Conservation (phyloP, 2,329 filamentous ascomycete genomes). For the Aotearoamyces nothofagi region DNA sequence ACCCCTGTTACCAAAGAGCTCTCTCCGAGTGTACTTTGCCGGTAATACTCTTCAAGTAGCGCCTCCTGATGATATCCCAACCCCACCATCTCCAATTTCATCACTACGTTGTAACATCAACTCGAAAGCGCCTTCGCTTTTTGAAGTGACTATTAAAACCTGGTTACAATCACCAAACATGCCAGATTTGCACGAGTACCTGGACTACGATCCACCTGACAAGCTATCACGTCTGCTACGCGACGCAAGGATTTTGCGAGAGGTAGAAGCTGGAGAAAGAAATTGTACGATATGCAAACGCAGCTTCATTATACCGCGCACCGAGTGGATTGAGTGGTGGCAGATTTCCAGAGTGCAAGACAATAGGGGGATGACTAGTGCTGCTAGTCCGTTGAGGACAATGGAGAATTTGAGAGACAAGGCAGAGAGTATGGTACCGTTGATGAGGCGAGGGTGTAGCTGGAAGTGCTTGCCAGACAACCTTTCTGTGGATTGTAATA, state of each 20-base stretch:
- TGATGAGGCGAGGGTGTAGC: slow-evolving; percentile 21
- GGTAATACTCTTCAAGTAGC: neutral
- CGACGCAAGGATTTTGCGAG: slow-evolving; percentile 16
- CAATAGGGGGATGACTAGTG: slow-evolving; percentile 7
- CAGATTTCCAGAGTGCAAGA: slow-evolving; percentile 19
- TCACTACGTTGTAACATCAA: neutral
- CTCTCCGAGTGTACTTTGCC: too few relatives aligned
- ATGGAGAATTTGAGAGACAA: slow-evolving; percentile 17
- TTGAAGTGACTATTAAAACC: slow-evolving; percentile 15
- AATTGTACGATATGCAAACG: slow-evolving; percentile 36
- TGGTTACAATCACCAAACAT: slow-evolving; percentile 12
- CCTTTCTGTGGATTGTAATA: too few relatives aligned
- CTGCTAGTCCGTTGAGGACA: slow-evolving; percentile 10
- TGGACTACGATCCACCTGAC: slow-evolving; percentile 11
- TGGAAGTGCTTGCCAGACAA: slow-evolving; percentile 19
- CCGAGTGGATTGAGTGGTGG: slow-evolving; percentile 51
- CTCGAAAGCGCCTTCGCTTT: slow-evolving; percentile 12
- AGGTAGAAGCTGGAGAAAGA: slow-evolving; percentile 31
- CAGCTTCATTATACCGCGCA: slow-evolving; percentile 31
- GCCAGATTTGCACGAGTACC: slow-evolving; percentile 9
- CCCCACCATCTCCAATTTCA: slow-evolving; percentile 3
- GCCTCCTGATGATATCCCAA: slow-evolving; percentile 5
- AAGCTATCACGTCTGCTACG: slow-evolving; percentile 10
- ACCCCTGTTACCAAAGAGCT: slow-evolving; percentile 3
- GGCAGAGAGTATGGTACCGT: slow-evolving; percentile 17